Conservation (phyloP, 768 basidiomycete genomes). For the Leccinum rimulosum region DNA sequence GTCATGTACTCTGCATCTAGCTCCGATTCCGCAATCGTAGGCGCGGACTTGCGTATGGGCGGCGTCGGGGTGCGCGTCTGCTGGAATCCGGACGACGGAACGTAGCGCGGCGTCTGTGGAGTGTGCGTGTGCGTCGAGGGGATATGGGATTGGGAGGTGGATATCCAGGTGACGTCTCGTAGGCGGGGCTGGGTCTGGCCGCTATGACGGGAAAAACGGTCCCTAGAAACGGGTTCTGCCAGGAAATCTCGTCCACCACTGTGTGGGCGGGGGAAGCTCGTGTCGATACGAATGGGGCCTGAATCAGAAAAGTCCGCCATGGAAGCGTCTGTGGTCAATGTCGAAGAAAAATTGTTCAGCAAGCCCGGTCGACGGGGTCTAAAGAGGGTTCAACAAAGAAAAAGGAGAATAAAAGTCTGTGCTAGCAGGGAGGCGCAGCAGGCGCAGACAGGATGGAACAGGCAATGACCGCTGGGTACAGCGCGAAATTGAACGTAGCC, state of each 20-base stretch:
- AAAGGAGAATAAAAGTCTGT: not conserved
- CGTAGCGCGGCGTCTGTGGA: slow-evolving; percentile 27
- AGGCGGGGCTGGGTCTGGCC: slow-evolving; percentile 23
- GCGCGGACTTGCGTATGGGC: slow-evolving; percentile 26
- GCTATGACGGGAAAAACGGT: slow-evolving; percentile 31
- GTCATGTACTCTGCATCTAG: slow-evolving; percentile 36
- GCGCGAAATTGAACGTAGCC: slow-evolving; percentile 18
- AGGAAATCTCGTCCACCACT: slow-evolving; percentile 29
- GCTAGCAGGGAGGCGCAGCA: slow-evolving; percentile 20
- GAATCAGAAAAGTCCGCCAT: slow-evolving; percentile 29
- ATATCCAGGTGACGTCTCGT: slow-evolving; percentile 35
- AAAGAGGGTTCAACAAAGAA: not conserved
- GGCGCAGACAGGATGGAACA: slow-evolving; percentile 24
- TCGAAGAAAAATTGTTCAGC: not conserved
- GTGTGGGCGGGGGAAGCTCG: slow-evolving; percentile 27
- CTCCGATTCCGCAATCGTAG: slow-evolving; percentile 32
- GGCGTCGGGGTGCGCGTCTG: slow-evolving; percentile 28
- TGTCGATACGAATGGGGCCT: slow-evolving; percentile 28
- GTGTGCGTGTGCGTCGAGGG: slow-evolving; percentile 30
- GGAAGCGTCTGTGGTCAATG: not conserved
- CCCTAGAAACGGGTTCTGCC: slow-evolving; percentile 21
- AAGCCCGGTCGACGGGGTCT: not conserved
- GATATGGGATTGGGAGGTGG: slow-evolving; percentile 23
- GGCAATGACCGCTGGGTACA: slow-evolving; percentile 15
- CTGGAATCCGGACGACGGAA: slow-evolving; percentile 18